Conservation (phyloP, 441 rosid genomes). For the Hypseocharis bilobata region DNA sequence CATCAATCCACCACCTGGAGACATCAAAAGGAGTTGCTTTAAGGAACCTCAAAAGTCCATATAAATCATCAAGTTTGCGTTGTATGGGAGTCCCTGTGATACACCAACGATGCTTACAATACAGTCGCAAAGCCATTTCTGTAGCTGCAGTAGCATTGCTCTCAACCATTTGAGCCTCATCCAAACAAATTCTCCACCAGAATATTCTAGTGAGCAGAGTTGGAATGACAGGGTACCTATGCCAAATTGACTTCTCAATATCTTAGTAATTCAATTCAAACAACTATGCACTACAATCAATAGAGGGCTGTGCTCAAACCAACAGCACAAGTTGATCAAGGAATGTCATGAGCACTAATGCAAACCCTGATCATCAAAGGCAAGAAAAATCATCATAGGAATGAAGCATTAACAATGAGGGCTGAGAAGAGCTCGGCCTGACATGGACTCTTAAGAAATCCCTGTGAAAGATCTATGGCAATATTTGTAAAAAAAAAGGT, state of each 20-base stretch:
- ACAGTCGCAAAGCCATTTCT: slow-evolving; percentile 83
- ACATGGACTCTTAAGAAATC: background rate
- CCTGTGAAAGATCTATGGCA: background rate
- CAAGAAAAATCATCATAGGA: background rate
- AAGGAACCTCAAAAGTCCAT: slow-evolving; percentile 76
- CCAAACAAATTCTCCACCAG: slow-evolving; percentile 98
- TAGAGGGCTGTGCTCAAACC: background rate
- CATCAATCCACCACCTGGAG: slow-evolving; percentile 88
- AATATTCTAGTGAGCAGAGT: slow-evolving; percentile 78
- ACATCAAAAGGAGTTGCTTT: slow-evolving; percentile 69
- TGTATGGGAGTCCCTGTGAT: slow-evolving; percentile 94
- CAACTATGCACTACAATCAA: background rate
- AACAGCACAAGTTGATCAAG: background rate
- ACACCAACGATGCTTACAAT: slow-evolving; percentile 84
- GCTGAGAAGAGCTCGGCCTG: background rate
- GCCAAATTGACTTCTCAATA: slow-evolving; percentile 20
- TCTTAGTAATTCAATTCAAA: slow-evolving; percentile 7
- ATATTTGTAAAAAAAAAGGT: too few species aligned
- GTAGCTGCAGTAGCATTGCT: slow-evolving; percentile 83
- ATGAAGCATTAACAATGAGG: background rate
- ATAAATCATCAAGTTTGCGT: slow-evolving; percentile 86
- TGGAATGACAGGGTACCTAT: slow-evolving; percentile 90
- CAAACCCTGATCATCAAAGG: background rate
- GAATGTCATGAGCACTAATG: background rate
- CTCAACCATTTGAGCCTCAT: slow-evolving; percentile 99